phyloP scores from a whole-genome alignment of 2,329 filamentous ascomycete genomes.

The Alternaria hordeiaustralica region DNA sequence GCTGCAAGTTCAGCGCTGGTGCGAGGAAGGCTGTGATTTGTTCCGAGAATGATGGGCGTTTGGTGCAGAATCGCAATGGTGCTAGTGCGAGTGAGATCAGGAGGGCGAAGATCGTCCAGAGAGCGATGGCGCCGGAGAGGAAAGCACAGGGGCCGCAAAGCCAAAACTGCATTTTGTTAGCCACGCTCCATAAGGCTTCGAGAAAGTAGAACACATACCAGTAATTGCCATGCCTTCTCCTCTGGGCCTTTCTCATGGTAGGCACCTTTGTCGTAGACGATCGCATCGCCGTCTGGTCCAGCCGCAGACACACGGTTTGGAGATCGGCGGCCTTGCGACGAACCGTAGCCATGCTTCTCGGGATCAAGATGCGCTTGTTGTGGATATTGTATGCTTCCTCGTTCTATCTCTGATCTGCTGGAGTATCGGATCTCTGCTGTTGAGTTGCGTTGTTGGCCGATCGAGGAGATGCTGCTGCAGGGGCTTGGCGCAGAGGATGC shows the following conservation, averaged over 20 bases:
- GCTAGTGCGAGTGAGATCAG: slow-evolving; percentile 57
- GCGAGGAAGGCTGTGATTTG: slow-evolving; percentile 61
- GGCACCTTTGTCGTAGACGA: slow-evolving; percentile 45
- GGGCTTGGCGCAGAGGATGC: slow-evolving; percentile 43
- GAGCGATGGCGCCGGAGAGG: slow-evolving; percentile 59
- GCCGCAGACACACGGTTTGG: slow-evolving; percentile 27
- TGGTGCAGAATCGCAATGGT: slow-evolving; percentile 62
- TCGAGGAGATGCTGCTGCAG: slow-evolving; percentile 41
- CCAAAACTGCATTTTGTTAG: slow-evolving; percentile 54
- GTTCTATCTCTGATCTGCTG: slow-evolving; percentile 6
- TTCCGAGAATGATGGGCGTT: slow-evolving; percentile 54
- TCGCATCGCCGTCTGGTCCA: slow-evolving; percentile 27
- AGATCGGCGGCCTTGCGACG: slow-evolving; percentile 26
- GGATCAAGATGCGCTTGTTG: slow-evolving; percentile 42
- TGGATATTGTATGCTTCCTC: slow-evolving; percentile 23
- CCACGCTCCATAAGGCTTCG: not conserved
- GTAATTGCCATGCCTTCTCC: slow-evolving; percentile 53
- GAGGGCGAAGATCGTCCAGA: slow-evolving; percentile 60
- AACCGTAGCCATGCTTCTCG: slow-evolving; percentile 37
- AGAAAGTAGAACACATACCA: slow-evolving; percentile 38
- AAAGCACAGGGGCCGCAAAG: slow-evolving; percentile 61
- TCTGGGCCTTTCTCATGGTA: slow-evolving; percentile 50
- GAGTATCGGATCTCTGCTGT: slow-evolving; percentile 22
- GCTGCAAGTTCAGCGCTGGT: slow-evolving; percentile 60
- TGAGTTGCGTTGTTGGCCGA: slow-evolving; percentile 23